Evolutionary conservation across 768 basidiomycete species (phyloP).

Genomic region (Agaricus blazei): DNA sequence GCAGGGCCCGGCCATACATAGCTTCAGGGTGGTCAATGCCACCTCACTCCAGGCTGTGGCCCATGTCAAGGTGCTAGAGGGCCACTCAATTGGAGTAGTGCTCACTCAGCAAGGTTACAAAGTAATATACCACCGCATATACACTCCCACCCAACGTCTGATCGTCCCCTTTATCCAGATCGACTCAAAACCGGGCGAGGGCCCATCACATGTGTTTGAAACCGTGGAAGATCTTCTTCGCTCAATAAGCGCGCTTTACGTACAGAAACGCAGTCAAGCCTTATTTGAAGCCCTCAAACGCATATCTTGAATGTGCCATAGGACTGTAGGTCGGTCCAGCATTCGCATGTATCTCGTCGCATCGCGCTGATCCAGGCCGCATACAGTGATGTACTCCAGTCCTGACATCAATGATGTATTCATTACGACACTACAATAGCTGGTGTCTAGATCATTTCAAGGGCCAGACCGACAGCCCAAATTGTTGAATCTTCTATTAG

Average conservation of each 20-base stretch:
- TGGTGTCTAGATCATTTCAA: no score
- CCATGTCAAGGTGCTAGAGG: slow-evolving; percentile 53
- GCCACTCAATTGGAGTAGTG: slow-evolving; percentile 36
- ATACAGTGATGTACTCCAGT: neutral
- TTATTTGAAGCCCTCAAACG: slow-evolving; percentile 45
- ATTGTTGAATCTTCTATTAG: neutral
- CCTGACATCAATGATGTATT: no score
- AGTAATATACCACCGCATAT: slow-evolving; percentile 27
- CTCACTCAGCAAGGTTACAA: slow-evolving; percentile 53
- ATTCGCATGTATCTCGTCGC: neutral
- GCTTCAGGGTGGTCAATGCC: slow-evolving; percentile 35
- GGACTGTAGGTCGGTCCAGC: neutral
- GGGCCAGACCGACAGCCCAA: neutral
- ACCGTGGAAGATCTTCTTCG: slow-evolving; percentile 55
- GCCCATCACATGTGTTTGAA: slow-evolving; percentile 36
- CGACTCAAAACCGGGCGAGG: slow-evolving; percentile 18
- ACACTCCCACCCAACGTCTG: slow-evolving; percentile 1
- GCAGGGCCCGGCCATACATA: slow-evolving; percentile 50
- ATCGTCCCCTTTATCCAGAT: slow-evolving; percentile 13
- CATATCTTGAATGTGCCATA: slow-evolving; percentile 21
- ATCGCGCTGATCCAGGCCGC: slow-evolving; percentile 6
- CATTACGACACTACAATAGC: no score
- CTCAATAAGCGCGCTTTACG: slow-evolving; percentile 50
- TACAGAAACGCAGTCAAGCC: slow-evolving; percentile 37
- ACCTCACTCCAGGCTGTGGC: slow-evolving; percentile 47